These are phyloP conservation scores for Jamesozyma lodderae DNA, from an alignment of 805 yeast species.

Conservation along the genomic window DNA sequence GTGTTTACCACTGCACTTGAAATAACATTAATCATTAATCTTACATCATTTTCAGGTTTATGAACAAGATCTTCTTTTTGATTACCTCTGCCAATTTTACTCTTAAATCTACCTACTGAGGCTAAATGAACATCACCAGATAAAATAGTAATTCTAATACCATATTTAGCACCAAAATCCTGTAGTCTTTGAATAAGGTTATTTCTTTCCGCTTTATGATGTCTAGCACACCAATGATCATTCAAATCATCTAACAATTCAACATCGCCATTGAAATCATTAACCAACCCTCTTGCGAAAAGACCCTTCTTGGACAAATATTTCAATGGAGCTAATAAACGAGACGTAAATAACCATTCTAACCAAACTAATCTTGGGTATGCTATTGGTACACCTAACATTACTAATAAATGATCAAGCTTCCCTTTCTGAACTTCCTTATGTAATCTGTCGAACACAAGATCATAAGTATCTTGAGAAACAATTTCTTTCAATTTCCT, in stretches of 20 bases:
- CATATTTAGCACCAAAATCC: conserved; percentile 52
- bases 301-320: conserved; percentile 52
- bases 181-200: conserved; percentile 50
- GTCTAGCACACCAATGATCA: conserved; percentile 92
- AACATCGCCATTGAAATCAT: conserved; percentile 85
- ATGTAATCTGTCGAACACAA: conserved; percentile 50
- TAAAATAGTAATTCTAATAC: conserved; percentile 71
- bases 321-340: conserved; percentile 53
- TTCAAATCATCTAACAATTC: conserved; percentile 88
- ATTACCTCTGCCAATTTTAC: conserved; percentile 35
- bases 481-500: conserved; percentile 56
- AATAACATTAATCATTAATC: conserved; percentile 73
- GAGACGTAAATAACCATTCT: conserved; percentile 63
- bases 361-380: conserved; percentile 92
- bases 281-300: conserved; percentile 63
- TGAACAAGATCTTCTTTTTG: conserved; percentile 32
- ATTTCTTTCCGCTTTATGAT: conserved; percentile 84
- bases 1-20: conserved; percentile 87
- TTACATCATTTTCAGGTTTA: conserved; percentile 59
- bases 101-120: conserved; percentile 67
- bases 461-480: conserved; percentile 44
- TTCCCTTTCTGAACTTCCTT: conserved; percentile 45
- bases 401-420: conserved; percentile 65
- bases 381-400: conserved; percentile 91
- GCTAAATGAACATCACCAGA: conserved; percentile 93